Evolutionary conservation across 2,329 filamentous ascomycete genomes (phyloP), one percentile per base, ranked within the genome.

Genomic region (Beauveria scarabaeidicola): DNA sequence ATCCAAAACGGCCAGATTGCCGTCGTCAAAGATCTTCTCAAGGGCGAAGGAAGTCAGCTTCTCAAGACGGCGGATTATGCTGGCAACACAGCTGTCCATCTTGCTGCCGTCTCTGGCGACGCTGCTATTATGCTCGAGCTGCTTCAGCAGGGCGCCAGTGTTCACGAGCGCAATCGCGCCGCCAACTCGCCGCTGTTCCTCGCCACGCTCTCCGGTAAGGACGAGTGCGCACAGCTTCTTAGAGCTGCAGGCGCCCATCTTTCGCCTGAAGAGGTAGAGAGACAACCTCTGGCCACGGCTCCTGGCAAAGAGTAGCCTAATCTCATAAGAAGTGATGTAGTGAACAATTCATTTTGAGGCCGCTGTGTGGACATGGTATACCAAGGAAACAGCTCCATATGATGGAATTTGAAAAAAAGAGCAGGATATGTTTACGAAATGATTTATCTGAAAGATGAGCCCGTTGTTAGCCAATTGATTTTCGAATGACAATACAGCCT

Each of bases 21-120:
- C 48, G 80, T 82, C 21, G 87, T 91, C 21, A 77, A 78, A 64
- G 82, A 88, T 61, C 81, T 93, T 51, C 79, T 93, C 61, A 81
- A 83, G 41, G 81, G 81, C 47, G 86, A 90, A 67, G 81, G 85
- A 63, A 75, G 68, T 38, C 83, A 81, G 73, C 78, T 94, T 21
- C 78, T 94, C 48, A 89, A 89, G 68, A 85, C 86, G 63, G 82
- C 83, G 32, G 90, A 94, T 73, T 93, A 93, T 69, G 88, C 88
- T 21, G 89, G 90, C 51, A 94, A 93, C 73, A 93, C 90, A 27
- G 79, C 78, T 4, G 73, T 83, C 41, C 82, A 85, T 66, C 77
- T 85, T 2, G 82, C 82, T 1, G 80, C 82, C 32, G 78, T 84
- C 5, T 77, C 78, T 1, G 77, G 82, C 19, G 76, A 80, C 61